Percentiles rank a stretch among this genome's conserved stretches.
These are phyloP conservation scores for Ascocoryne sarcoides DNA, from an alignment of 2,329 filamentous ascomycete genomes.

Conservation along the genomic window DNA sequence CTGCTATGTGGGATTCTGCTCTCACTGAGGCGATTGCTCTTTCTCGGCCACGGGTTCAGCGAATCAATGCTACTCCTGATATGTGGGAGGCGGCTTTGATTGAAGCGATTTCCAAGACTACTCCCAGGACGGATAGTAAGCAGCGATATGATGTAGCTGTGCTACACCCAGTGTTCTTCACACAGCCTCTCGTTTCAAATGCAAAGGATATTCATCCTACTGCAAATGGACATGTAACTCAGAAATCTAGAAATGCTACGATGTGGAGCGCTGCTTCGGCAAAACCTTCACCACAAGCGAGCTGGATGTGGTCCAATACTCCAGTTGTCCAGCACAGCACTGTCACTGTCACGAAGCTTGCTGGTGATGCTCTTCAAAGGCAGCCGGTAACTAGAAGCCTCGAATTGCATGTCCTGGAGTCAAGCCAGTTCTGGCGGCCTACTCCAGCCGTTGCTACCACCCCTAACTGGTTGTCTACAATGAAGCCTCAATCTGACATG, in stretches of 20 bases:
- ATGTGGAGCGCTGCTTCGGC: slow-evolving; percentile 5
- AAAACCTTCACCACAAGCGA: too few relatives aligned
- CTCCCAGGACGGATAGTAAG: slow-evolving; percentile 6
- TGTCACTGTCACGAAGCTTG: background rate
- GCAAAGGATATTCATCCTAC: slow-evolving; percentile 12
- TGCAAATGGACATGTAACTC: slow-evolving; percentile 9
- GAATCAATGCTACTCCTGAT: slow-evolving; percentile 5
- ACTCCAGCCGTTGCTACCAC: background rate
- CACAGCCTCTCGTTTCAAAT: slow-evolving; percentile 3
- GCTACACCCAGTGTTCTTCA: slow-evolving; percentile 16
- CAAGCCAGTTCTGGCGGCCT: background rate
- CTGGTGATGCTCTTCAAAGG: background rate
- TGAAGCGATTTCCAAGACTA: slow-evolving; percentile 8
- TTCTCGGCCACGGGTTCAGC: slow-evolving; percentile 9
- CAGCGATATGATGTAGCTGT: slow-evolving; percentile 10
- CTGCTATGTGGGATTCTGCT: slow-evolving; percentile 14
- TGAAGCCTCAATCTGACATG: background rate
- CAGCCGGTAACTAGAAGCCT: background rate
- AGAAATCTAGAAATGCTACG: slow-evolving; percentile 2
- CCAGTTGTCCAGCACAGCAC: too few relatives aligned
- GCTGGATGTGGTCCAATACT: background rate
- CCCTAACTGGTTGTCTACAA: background rate
- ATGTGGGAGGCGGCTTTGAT: slow-evolving; percentile 17
- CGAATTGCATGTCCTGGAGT: background rate
- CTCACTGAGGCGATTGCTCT: slow-evolving; percentile 11